Base-by-base conservation (phyloP, 1,284 basidiomycete species). In the Macrocystidia cucumis region DNA sequence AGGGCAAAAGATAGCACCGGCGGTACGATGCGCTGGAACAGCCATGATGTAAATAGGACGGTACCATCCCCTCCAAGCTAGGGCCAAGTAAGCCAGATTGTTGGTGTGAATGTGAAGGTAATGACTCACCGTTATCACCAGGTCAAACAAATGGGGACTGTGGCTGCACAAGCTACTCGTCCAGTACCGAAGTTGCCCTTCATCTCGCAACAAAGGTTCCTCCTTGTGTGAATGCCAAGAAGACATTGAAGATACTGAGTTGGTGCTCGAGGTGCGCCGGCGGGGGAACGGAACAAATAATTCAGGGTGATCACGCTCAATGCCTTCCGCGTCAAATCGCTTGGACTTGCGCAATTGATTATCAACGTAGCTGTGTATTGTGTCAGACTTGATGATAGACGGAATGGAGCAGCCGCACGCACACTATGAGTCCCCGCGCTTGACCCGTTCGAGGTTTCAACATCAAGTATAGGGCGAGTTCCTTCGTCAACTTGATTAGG, bases 21-120 rank as follows among this genome's bases (percentile, higher is more conserved):
- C 8, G 96, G 96, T 8, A 98, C 96, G 51, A 98, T 91, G 44
- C 83, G 80, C 56, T 98, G 96, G 70, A 99, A 99, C 22, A 99
- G 71, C 96, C 96, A 98, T 3, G 96, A 98, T 4, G 96, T 97
- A 65, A 98, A 98, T 13, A 99, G 74, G 1, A 98, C 95, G 0
- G 96, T 99, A 8, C 96, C 96, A 56, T 99, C 96, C 11, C 96
- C 96, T 29, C 96, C 96, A 41, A 96, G 82, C 85, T 93, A 42
- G 27, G 21, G 48, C 38, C 29, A 24, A 45, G 46, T n/a, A n/a
- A n/a, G 18, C 30, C 32, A 33, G 6, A 34, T 9, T 23, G 26
- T 39, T 6, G 8, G 28, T 1, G 38, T 23, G n/a, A n/a, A n/a
- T n/a, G n/a, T n/a, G n/a, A n/a, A n/a, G n/a, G n/a, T n/a, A 37